Conservation (phyloP, 2,329 filamentous ascomycete genomes). For the Exophiala viscosa region DNA sequence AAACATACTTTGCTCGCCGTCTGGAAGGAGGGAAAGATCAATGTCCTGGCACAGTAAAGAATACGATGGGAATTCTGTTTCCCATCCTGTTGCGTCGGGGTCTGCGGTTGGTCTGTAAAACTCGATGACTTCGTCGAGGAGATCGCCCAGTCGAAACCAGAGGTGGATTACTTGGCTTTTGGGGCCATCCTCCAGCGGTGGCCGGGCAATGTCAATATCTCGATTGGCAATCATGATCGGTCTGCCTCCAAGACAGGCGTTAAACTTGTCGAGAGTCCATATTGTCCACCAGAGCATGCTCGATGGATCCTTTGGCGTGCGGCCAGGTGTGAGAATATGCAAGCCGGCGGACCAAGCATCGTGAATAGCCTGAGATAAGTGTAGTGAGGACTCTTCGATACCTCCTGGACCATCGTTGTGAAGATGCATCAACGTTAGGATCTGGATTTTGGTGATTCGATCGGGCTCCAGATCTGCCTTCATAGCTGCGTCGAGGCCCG, state of each 20-base stretch:
- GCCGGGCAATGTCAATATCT: conserved; percentile 38
- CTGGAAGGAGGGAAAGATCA: conserved; percentile 8
- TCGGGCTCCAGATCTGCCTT: conserved; percentile 37
- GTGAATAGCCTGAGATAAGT: conserved; percentile 40
- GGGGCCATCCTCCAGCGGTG: conserved; percentile 19
- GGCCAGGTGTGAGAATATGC: conserved; percentile 38
- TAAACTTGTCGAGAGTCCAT: conserved; percentile 42
- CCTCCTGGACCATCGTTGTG: conserved; percentile 41
- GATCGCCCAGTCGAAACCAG: conserved; percentile 38
- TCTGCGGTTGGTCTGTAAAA: conserved; percentile 38
- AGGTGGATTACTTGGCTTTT: conserved; percentile 33
- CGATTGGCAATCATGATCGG: conserved; percentile 39
- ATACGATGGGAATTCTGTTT: conserved; percentile 38
- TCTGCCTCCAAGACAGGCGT: conserved; percentile 40
- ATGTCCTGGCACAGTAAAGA: conserved; percentile 24
- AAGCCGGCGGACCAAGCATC: conserved; percentile 39
- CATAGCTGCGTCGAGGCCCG: conserved; percentile 37
- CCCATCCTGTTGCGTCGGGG: conserved; percentile 35
- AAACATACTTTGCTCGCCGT: conserved; percentile 18
- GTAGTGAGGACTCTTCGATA: conserved; percentile 39
- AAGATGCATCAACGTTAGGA: conserved; percentile 39
- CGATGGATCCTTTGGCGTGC: conserved; percentile 31
- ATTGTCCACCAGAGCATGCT: conserved; percentile 39
- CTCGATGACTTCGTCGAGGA: conserved; percentile 38
- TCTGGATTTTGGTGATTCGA: conserved; percentile 37